These are phyloP conservation scores for Sporothrix variecibatus DNA, from an alignment of 2,329 filamentous ascomycete species.

Conservation along the genomic window DNA sequence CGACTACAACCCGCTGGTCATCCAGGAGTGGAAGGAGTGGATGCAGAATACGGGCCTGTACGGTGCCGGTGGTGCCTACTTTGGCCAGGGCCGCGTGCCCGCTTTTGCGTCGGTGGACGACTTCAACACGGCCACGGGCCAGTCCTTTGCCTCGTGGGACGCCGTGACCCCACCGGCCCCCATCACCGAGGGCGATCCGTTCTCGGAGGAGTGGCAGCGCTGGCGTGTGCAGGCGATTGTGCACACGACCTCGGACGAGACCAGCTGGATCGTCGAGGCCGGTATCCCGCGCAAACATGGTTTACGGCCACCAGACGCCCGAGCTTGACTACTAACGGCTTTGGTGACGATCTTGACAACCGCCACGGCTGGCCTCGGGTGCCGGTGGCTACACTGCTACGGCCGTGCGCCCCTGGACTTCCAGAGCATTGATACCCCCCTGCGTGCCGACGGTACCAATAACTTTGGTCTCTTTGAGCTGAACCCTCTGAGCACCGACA, in stretches of 20 bases:
- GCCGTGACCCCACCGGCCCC: neutral
- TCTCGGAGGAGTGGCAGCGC: neutral
- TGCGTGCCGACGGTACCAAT: conserved; percentile 8
- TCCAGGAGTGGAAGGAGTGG: conserved; percentile 18
- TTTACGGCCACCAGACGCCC: conserved; percentile 17
- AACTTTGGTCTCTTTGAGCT: conserved; percentile 14
- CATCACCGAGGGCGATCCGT: neutral
- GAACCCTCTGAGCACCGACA: neutral
- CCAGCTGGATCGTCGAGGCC: conserved; percentile 12
- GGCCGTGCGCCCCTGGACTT: conserved; percentile 6
- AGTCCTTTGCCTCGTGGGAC: conserved; percentile 11
- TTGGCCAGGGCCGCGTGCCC: conserved; percentile 11
- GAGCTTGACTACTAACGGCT: conserved; percentile 8
- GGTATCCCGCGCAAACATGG: conserved; percentile 5
- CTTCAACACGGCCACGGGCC: conserved; percentile 8
- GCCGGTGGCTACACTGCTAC: conserved; percentile 13
- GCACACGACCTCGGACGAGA: conserved; percentile 15
- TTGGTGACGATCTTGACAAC: conserved; percentile 8
- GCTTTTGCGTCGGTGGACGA: neutral
- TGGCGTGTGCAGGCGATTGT: conserved; percentile 10
- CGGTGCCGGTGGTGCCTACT: neutral
- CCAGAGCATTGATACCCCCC: conserved; percentile 12
- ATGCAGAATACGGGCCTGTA: conserved; percentile 13
- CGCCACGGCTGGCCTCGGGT: neutral
- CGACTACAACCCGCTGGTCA: conserved; percentile 12